A percentile compares a stretch with the other conserved stretches of the same genome.
These are phyloP conservation scores for Herpetospermum pedunculosum DNA, from an alignment of 306 rosid species.

Conservation along the genomic window DNA sequence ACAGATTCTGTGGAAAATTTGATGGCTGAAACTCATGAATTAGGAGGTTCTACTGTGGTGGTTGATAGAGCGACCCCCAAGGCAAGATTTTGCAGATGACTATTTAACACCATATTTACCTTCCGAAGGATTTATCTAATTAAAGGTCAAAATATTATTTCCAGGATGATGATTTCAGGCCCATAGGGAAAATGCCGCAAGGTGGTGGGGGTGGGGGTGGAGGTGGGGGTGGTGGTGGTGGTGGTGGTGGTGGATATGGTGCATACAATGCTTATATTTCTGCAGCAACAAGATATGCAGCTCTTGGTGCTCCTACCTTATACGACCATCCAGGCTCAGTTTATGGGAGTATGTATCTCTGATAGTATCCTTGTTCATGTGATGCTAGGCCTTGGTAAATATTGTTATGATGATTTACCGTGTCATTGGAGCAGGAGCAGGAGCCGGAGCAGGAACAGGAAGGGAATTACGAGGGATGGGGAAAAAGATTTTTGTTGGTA, in stretches of 20 bases:
- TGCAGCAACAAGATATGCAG: constrained; percentile 93
- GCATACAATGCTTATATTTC: constrained; percentile 94
- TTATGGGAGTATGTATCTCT: constrained; percentile 63
- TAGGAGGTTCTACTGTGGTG: constrained; percentile 83
- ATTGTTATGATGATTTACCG: constrained; percentile 8
- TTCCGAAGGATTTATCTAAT: not conserved
- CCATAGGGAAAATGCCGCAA: constrained; percentile 54
- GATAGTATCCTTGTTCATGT: constrained; percentile 4
- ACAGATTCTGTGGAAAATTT: constrained; percentile 85
- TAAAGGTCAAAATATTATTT: constrained; percentile 6
- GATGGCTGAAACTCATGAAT: constrained; percentile 86
- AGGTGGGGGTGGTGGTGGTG: constrained; percentile 43
- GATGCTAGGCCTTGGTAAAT: constrained; percentile 1
- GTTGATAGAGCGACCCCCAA: constrained; percentile 97
- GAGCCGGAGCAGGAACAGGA: constrained; percentile 41
- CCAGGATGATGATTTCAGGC: constrained; percentile 91
- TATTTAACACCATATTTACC: not conserved
- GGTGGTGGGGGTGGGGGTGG: constrained; percentile 38
- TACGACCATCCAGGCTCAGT: constrained; percentile 78
- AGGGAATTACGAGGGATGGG: constrained; percentile 72
- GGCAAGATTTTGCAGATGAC: constrained; percentile 37
- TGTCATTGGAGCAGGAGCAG: constrained; percentile 25
- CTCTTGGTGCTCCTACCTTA: constrained; percentile 90
- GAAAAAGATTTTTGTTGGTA: constrained; percentile 74
- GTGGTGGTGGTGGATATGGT: constrained; percentile 59